These are phyloP conservation scores for Silene uniflora DNA, from an alignment of 148 eudicot species.

Conservation along the genomic window DNA sequence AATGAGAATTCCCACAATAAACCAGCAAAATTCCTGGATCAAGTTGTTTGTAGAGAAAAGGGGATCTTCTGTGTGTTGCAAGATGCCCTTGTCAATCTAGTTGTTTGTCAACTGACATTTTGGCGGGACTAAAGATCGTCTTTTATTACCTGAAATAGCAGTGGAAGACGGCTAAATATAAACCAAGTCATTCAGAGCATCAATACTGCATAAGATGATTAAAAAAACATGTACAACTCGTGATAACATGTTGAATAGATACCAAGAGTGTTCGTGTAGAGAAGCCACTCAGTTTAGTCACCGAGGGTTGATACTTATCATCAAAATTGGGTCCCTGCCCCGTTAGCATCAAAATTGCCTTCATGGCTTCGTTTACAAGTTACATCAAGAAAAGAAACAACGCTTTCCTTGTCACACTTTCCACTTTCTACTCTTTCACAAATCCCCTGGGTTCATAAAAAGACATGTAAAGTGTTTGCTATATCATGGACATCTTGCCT, in stretches of 20 bases:
- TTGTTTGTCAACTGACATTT: not conserved
- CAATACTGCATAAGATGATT: not conserved
- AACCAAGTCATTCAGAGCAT: not conserved
- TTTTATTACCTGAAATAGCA: slow-evolving; percentile 18
- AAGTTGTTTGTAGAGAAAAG: not conserved
- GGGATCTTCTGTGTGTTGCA: not conserved
- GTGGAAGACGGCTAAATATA: not conserved
- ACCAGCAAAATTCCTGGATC: not conserved
- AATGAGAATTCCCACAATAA: not conserved
- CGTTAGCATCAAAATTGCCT: not conserved
- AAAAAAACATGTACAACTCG: not conserved
- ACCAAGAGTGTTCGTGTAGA: not conserved
- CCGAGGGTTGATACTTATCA: not conserved
- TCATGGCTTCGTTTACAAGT: not conserved
- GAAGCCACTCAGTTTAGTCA: not conserved
- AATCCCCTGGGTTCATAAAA: no score
- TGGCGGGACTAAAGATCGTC: not conserved
- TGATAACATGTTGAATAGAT: not conserved
- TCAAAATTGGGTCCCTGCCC: not conserved
- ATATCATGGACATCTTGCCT: not conserved
- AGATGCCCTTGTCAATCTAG: not conserved
- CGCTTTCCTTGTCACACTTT: not conserved
- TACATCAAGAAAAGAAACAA: not conserved
- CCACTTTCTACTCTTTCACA: no score
- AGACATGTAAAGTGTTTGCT: not conserved